Base-by-base conservation (phyloP, 2,329 filamentous ascomycete genomes). In the Aureobasidium sp. region DNA sequence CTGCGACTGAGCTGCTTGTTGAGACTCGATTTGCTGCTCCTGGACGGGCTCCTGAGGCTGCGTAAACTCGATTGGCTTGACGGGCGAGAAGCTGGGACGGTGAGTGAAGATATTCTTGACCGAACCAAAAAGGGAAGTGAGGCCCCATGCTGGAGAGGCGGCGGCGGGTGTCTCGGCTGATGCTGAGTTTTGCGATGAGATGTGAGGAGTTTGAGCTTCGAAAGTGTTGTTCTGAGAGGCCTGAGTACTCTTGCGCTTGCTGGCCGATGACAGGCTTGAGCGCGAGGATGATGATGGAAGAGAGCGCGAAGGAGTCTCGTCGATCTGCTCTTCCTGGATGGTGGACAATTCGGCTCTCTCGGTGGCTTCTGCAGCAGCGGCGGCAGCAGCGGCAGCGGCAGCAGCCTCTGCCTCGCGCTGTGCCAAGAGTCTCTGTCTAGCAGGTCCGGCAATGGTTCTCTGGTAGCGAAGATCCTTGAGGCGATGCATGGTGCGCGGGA, bases 111-210 rank as follows among this genome's bases (percentile, higher is more conserved):
- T 60, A 25, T 34, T 51, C 25, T 37, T 60, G 15, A 60, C 57
- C 17, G 57, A 60, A 45, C 57, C 57, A n/a, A 60, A 60, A 14
- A 60, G 57, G 12, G 57, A 60, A 31, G 45, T 31, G 20, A 60
- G 36, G 17, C 57, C 57, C 57, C 57, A 60, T 42, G 57, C 48
- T 60, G 57, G 57, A 41, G 57, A 60, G 27, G 57, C 45, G 17
- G 57, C 45, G 11, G 57, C 15, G 4, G 57, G 44, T n/a, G 57
- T 51, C 34, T 60, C 15, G n/a, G 41, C 45, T 42, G 56, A 12
- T 42, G 4, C 36, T n/a, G 57, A 60, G 14, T 27, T 27, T 34
- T 51, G 29, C 7, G 57, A 36, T 41, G 57, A 60, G 20, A 8
- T 34, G 17, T 51, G n/a, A 41, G 57, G 57, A 34, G 57, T 44